Percentiles rank a stretch among this genome's conserved stretches.
phyloP scores from a whole-genome alignment of 345 rosid genomes.

The Passiflora organensis region DNA sequence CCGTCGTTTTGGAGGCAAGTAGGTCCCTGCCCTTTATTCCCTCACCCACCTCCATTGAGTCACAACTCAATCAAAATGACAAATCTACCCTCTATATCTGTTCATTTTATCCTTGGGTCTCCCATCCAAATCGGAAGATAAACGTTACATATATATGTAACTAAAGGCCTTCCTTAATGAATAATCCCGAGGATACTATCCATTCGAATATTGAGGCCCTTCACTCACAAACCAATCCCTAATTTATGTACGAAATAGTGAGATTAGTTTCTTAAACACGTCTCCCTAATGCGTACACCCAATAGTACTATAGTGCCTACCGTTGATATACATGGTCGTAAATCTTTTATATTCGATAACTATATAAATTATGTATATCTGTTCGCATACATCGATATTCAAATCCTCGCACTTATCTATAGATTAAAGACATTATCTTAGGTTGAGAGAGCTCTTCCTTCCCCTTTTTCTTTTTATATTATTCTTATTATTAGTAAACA shows the following conservation, averaged over 20 bases:
- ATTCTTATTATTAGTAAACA: too few relatives aligned
- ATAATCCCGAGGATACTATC: constrained; percentile 18
- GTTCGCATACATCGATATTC: too few relatives aligned
- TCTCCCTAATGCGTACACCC: constrained; percentile 30
- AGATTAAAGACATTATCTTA: too few relatives aligned
- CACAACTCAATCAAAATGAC: constrained; percentile 7
- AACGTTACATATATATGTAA: background rate
- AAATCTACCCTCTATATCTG: background rate
- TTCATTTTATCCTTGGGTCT: background rate
- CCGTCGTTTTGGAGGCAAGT: constrained; percentile 81
- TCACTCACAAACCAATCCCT: constrained; percentile 2
- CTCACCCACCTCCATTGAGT: constrained; percentile 33
- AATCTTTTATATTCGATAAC: too few relatives aligned
- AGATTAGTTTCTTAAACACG: constrained; percentile 15
- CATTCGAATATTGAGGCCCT: constrained; percentile 12
- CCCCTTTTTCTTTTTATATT: too few relatives aligned
- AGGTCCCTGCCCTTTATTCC: constrained; percentile 46
- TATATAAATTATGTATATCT: too few relatives aligned
- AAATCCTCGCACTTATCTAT: too few relatives aligned
- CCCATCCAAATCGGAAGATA: background rate
- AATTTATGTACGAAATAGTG: constrained; percentile 12
- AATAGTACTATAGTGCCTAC: background rate
- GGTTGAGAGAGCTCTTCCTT: too few relatives aligned
- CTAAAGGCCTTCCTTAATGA: background rate
- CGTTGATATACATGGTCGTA: too few relatives aligned